Evolutionary conservation across 768 basidiomycete genomes (phyloP), one percentile per base, ranked within the genome.

Genomic region (Russula dissimulans): DNA sequence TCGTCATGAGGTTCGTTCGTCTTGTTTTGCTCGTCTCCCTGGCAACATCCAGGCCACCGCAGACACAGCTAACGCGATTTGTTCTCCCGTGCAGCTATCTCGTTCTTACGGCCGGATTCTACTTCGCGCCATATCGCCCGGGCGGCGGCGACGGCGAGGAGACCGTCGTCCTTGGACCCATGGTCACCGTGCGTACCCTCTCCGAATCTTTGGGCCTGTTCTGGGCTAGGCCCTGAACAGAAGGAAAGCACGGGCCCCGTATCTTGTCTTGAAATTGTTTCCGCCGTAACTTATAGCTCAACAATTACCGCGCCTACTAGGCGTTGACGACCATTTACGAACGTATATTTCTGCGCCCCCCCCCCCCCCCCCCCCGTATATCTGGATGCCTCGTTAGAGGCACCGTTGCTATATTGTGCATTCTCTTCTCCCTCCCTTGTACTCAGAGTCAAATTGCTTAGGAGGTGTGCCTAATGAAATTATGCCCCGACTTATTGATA

Each of bases 81-180:
- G 43, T 54, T 34, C 14, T 31, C 14, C 39, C 39, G 10, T n/a
- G 11, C 69, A 97, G 94, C 66, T 99, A 99, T 71, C 77, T 98
- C 49, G 95, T 97, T 48, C 83, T 99, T 38, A 73, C 82, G 39
- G 82, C 91, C 34, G 97, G 97, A 22, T 99, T 98, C 77, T 97
- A 87, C 77, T 95, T 84, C 67, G 95, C 91, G 2, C 90, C 91
- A 12, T 70, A 71, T 31, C 54, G 34, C 11, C 8, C 54, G 12
- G 64, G 66, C n/a, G 64, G 66, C n/a, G 65, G 64, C 22, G 69
- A 71, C 11, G 17, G 32, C 5, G 67, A 62, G 22, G 56, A 56
- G 4, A 43, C 5, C 3, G 7, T 42, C 5, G 14, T 54, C 31
- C 6, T 58, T 15, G 64, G 51, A 9, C 50, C 52, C 22, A 8